A percentile compares a stretch with the other conserved stretches of the same genome.
Conservation (phyloP, 1,284 basidiomycete species). For the Entoloma clypeatum region DNA sequence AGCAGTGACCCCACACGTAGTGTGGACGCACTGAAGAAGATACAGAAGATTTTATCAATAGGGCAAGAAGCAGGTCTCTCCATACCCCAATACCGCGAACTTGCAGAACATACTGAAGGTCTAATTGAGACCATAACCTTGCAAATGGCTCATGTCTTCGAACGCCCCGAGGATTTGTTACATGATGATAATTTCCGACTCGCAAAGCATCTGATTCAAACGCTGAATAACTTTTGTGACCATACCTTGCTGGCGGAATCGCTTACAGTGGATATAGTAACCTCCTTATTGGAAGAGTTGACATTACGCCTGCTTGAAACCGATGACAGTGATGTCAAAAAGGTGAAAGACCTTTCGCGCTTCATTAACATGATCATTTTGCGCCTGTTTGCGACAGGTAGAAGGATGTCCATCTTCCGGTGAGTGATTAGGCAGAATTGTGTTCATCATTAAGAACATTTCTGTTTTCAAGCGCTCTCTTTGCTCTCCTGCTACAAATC, state of each 20-base stretch:
- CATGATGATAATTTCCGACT: conserved; percentile 81
- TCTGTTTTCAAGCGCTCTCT: conserved; percentile 48
- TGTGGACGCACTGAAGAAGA: conserved; percentile 91
- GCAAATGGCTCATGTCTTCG: conserved; percentile 88
- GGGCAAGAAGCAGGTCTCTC: conserved; percentile 70
- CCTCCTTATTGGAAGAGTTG: conserved; percentile 80
- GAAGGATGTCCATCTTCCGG: conserved; percentile 91
- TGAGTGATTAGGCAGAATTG: conserved; percentile 37
- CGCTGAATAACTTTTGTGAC: conserved; percentile 88
- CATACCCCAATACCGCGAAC: conserved; percentile 66
- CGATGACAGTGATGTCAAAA: conserved; percentile 73
- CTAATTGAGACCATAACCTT: conserved; percentile 84
- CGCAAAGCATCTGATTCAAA: conserved; percentile 95
- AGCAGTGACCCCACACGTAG: conserved; percentile 82
- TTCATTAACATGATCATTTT: conserved; percentile 99
- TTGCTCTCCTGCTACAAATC: conserved; percentile 83
- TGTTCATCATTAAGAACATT: conserved; percentile 10
- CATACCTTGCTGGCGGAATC: conserved; percentile 79
- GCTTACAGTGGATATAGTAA: conserved; percentile 75
- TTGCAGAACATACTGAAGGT: conserved; percentile 83
- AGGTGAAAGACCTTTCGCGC: conserved; percentile 85
- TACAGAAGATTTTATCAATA: conserved; percentile 77
- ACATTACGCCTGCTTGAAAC: conserved; percentile 88
- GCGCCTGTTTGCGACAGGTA: conserved; percentile 86
- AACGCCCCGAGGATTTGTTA: conserved; percentile 68